These are phyloP conservation scores for Mrakia frigida DNA, from an alignment of 768 basidiomycete genomes.

Conservation along the genomic window DNA sequence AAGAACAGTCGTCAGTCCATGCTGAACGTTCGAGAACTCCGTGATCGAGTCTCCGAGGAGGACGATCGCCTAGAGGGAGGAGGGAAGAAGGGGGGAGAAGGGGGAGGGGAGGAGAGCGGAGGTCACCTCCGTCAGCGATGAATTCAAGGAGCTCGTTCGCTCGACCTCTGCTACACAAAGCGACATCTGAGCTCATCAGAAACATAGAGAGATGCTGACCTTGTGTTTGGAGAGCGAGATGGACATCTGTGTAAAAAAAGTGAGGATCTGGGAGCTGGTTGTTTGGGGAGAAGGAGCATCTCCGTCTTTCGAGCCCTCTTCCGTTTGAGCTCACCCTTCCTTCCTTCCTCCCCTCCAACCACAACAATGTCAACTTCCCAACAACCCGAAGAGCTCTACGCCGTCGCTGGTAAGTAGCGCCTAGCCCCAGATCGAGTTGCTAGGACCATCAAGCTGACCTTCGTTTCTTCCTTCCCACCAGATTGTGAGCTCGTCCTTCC, in stretches of 20 bases:
- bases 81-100: too few species aligned
- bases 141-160: too few species aligned
- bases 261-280: neutral
- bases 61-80: neutral
- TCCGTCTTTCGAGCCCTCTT: neutral
- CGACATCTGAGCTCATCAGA: too few species aligned
- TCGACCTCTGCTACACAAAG: too few species aligned
- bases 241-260: neutral
- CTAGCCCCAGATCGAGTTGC: too few species aligned
- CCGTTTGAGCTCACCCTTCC: neutral
- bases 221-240: neutral
- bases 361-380: conserved; percentile 1
- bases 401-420: conserved; percentile 8
- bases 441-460: neutral
- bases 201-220: neutral
- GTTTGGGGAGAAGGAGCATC: neutral
- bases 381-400: neutral
- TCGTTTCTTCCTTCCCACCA: neutral
- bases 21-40: conserved; percentile 15
- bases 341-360: neutral
- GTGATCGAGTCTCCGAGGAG: conserved; percentile 27
- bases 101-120: too few species aligned
- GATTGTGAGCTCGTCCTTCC: conserved; percentile 6
- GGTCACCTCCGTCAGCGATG: too few species aligned
- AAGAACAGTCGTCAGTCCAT: neutral